These are phyloP conservation scores for Naganishia antarctica DNA, from an alignment of 768 basidiomycete genomes.

Conservation along the genomic window DNA sequence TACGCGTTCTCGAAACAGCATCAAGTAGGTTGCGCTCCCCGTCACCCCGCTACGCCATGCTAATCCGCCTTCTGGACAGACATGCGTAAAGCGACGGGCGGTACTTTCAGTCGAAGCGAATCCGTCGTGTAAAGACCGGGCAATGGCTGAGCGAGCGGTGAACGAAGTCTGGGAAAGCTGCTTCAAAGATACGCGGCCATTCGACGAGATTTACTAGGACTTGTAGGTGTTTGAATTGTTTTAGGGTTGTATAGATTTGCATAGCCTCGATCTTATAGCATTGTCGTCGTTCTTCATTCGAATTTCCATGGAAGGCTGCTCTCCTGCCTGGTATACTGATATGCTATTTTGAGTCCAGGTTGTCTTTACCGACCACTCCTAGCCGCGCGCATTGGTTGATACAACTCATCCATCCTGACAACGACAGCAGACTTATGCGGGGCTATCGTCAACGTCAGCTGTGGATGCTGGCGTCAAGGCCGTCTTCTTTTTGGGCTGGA, in stretches of 20 bases:
- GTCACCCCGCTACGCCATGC: neutral
- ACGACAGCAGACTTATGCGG: neutral
- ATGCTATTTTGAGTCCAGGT: too few relatives aligned
- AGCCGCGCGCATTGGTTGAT: neutral
- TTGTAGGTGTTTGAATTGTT: neutral
- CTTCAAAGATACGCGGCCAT: conserved; percentile 88
- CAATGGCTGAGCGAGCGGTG: conserved; percentile 77
- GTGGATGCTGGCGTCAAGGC: conserved; percentile 13
- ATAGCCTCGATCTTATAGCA: neutral
- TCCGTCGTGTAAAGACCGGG: conserved; percentile 66
- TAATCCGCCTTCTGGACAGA: conserved; percentile 53
- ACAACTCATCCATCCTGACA: neutral
- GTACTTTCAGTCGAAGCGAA: conserved; percentile 74
- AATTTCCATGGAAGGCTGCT: too few relatives aligned
- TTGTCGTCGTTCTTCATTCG: neutral
- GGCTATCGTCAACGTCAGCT: conserved; percentile 5
- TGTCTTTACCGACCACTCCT: too few relatives aligned
- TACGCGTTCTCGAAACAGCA: conserved; percentile 85
- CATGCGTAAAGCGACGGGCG: conserved; percentile 83
- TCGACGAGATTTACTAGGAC: conserved; percentile 64
- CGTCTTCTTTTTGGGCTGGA: conserved; percentile 55
- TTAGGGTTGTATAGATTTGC: conserved; percentile 9
- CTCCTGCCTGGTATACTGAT: too few relatives aligned
- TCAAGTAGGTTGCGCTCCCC: conserved; percentile 58
- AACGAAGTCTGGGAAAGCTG: conserved; percentile 98